Evolutionary conservation across 495 filamentous ascomycete species (phyloP), one percentile per base, ranked within the genome.

Genomic region (Tuber magnatum): DNA sequence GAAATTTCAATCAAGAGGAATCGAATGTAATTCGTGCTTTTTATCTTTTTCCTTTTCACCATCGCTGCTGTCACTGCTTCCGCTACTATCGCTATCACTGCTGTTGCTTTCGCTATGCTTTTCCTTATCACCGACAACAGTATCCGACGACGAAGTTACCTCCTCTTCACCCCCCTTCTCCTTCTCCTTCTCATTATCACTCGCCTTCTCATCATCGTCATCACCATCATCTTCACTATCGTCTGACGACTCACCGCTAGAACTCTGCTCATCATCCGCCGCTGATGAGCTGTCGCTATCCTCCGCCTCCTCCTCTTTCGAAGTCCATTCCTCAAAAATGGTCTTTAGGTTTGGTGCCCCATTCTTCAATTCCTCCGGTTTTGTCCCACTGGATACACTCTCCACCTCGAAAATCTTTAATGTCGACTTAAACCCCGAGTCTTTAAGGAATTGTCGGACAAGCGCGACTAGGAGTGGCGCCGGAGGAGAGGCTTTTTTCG

Each of bases 371-470:
- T 74, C 65, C 42, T 74, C 42, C 20, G 70, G 78, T 73, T 81
- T 81, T 39, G 75, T 41, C 40, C 76, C 68, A 46, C 76, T 44
- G 8, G 35, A 35, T 65, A 65, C 39, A 22, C 40, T 65, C 71
- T 82, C 80, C 9, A 71, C 74, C 10, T 41, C n/a, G 69, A 81
- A 81, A 74, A 82, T 46, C 24, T 70, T 82, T 39, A 70, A 74
- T 35, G 80, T 80, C 70, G 80, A 79, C 61, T 69, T 41, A 24
- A 82, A 74, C 16, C 80, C 80, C 61, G 46, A 70, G 38, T 82
- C 80, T 41, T 76, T 77, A 16, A 82, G 80, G 68, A 82, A 82
- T 76, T 79, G 76, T 28, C 75, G 72, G 46, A 81, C 75, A 68
- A 81, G 72, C 22, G 80, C 80, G 42, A 77, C 71, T 51, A 81